phyloP scores from a whole-genome alignment of 768 basidiomycete genomes.

The Rhizopogon salebrosus region DNA sequence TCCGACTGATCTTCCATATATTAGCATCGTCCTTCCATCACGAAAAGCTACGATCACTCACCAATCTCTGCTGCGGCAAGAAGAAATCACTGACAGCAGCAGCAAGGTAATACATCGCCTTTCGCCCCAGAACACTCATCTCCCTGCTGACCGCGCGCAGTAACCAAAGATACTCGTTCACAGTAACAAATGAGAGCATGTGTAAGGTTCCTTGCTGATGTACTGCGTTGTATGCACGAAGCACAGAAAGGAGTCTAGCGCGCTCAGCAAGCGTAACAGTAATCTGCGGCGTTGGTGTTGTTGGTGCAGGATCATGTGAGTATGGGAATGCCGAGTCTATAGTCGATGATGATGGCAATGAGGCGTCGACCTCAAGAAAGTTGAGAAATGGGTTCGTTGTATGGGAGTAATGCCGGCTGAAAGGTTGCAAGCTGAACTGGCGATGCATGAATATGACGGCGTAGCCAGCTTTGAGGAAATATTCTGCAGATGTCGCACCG shows the following conservation, averaged over 20 bases:
- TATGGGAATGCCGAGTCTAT: conserved; percentile 14
- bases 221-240: conserved; percentile 77
- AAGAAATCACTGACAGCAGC: conserved; percentile 99
- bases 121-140: conserved; percentile 61
- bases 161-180: conserved; percentile 95
- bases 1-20: conserved; percentile 56
- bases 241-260: conserved; percentile 59
- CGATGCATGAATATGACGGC: conserved; percentile 99
- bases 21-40: not conserved
- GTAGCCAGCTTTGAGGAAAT: conserved; percentile 91
- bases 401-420: conserved; percentile 96
- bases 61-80: conserved; percentile 87
- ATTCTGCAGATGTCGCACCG: conserved; percentile 96
- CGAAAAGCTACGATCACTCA: conserved; percentile 30
- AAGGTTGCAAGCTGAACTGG: conserved; percentile 96
- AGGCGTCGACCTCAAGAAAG: conserved; percentile 66
- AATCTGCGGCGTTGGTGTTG: conserved; percentile 40
- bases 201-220: conserved; percentile 71
- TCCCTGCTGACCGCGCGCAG: conserved; percentile 79
- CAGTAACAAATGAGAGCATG: conserved; percentile 86
- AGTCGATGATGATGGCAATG: conserved; percentile 14
- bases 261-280: conserved; percentile 65
- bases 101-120: conserved; percentile 92
- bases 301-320: conserved; percentile 25
- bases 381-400: conserved; percentile 98